Evolutionary conservation across 75 land plant species (phyloP), one percentile per base, ranked within the genome.

Genomic region (Selaginella tamariscina): DNA sequence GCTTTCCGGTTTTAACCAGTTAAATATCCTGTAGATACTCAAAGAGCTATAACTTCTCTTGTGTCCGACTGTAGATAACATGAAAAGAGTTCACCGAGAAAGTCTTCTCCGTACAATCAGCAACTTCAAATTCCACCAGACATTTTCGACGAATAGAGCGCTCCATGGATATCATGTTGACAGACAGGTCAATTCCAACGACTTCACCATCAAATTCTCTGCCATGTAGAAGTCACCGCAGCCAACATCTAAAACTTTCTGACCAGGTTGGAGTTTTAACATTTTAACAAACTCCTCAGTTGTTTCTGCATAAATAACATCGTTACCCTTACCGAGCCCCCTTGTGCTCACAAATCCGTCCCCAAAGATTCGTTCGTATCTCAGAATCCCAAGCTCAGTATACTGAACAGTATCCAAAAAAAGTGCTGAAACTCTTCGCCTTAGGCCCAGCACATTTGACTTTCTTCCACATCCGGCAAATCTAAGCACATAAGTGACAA

Each of bases 151-250:
- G 97, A 72, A 95, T 95, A 21, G 99, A 91, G 54, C 88, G 80
- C 69, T 95, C 99, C 55, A 95, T 70, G n/a, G 99, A 95, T 31
- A 91, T 66, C 99, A 95, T 95, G 68, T 95, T 95, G n/a, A 95
- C 68, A 27, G 99, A 95, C 30, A 95, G 89, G 68, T 95, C 99
- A 64, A 95, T 80, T n/a, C 87, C 99, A 20, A 83, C 75, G 54
- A 95, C 92, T 66, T 86, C 75, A n/a, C 80, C 93, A 73, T 88
- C 89, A 80, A 75, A 91, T 78, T 78, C 39, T 95, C 97, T 54
- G 99, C 92, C 99, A 95, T 95, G 67, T 95, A 95, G 70, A 95
- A 95, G 74, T 91, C 99, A 33, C 99, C 99, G 78, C 99, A 95
- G 20, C 99, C 99, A 33, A 95, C 97, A 71, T 95, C 99, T 23